Percentiles rank a stretch among this genome's conserved stretches.
Evolutionary conservation across 768 basidiomycete species (phyloP).

Genomic region (Infundibulicybe gibba): DNA sequence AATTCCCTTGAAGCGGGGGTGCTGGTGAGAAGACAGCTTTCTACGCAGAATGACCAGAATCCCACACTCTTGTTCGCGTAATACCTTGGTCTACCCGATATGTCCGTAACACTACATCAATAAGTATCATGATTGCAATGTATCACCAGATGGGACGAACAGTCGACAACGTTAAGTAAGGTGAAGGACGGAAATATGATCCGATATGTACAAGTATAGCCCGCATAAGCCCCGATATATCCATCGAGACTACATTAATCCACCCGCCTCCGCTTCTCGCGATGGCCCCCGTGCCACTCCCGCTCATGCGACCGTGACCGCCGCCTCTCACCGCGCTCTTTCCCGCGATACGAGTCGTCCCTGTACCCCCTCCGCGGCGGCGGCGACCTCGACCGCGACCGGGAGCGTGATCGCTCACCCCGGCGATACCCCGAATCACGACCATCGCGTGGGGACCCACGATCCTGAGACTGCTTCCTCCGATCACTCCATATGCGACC

Average conservation of each 20-base stretch:
- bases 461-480: background rate
- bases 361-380: background rate
- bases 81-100: too few relatives aligned
- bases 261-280: slow-evolving; percentile 55
- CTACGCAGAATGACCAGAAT: too few relatives aligned
- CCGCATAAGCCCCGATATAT: too few relatives aligned
- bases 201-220: too few relatives aligned
- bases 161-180: too few relatives aligned
- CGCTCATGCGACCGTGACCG: slow-evolving; percentile 24
- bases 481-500: slow-evolving; percentile 2
- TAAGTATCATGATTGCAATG: too few relatives aligned
- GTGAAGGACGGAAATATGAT: too few relatives aligned
- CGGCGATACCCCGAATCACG: slow-evolving; percentile 14
- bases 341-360: slow-evolving; percentile 13
- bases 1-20: too few relatives aligned
- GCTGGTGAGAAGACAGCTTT: too few relatives aligned
- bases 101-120: too few relatives aligned
- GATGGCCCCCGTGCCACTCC: slow-evolving; percentile 20
- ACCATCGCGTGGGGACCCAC: slow-evolving; percentile 14
- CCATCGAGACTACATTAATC: slow-evolving; percentile 32
- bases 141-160: too few relatives aligned
- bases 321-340: slow-evolving; percentile 17
- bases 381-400: slow-evolving; percentile 22
- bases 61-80: too few relatives aligned
- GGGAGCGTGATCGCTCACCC: slow-evolving; percentile 16